These are phyloP conservation scores for Penicillium coffeae DNA, from an alignment of 495 filamentous ascomycete genomes.

Conservation along the genomic window DNA sequence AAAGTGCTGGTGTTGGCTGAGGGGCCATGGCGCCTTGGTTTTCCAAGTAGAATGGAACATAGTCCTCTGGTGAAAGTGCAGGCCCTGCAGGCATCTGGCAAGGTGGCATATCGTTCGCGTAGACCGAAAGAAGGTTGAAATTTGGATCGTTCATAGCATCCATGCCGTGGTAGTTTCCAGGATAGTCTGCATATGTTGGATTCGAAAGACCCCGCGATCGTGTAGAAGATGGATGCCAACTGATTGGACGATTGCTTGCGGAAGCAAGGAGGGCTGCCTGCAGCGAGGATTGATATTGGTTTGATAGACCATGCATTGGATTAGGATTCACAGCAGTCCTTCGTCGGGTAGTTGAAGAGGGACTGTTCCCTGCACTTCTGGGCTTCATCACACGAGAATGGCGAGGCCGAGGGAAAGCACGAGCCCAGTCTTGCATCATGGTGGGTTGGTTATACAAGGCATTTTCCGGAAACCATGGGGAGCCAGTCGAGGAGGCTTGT, in stretches of 20 bases:
- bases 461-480: constrained; percentile 26
- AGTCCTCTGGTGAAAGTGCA: constrained; percentile 29
- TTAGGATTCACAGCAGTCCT: constrained; percentile 54
- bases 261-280: constrained; percentile 39
- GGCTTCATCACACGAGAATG: constrained; percentile 60
- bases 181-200: constrained; percentile 18
- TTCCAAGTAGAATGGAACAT: constrained; percentile 24
- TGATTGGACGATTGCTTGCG: constrained; percentile 54
- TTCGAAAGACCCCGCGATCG: constrained; percentile 34
- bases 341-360: constrained; percentile 52
- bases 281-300: constrained; percentile 26
- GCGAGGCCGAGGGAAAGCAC: constrained; percentile 33
- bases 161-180: constrained; percentile 27
- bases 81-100: constrained; percentile 28
- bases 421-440: constrained; percentile 29
- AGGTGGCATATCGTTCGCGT: constrained; percentile 21
- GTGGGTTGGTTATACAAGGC: constrained; percentile 20
- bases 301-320: constrained; percentile 21
- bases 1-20: constrained; percentile 34
- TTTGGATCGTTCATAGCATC: constrained; percentile 21
- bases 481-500: constrained; percentile 27
- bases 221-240: constrained; percentile 62
- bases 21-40: constrained; percentile 35
- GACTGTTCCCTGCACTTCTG: constrained; percentile 67
- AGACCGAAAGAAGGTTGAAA: constrained; percentile 15